Conservation (phyloP, 1,284 basidiomycete genomes). For the Cutaneotrichosporon curvatum region DNA sequence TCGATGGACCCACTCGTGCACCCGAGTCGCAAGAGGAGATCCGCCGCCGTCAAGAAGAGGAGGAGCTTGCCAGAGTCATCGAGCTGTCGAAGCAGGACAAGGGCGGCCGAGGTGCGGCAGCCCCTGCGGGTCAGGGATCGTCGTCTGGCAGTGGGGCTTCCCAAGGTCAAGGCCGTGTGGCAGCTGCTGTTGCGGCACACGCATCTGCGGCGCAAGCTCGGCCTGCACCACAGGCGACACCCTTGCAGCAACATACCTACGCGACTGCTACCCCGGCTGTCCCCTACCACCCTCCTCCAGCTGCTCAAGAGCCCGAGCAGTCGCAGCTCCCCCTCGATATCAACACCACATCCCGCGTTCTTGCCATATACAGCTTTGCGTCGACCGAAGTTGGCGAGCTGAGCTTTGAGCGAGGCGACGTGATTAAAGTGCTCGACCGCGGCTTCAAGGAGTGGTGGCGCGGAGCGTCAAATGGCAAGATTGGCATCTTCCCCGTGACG, state of each 20-base stretch:
- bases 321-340: constrained; percentile 31
- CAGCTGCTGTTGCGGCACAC: constrained; percentile 4
- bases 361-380: constrained; percentile 84
- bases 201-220: constrained; percentile 27
- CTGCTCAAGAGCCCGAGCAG: constrained; percentile 30
- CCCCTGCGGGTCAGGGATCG: constrained; percentile 9
- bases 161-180: background rate
- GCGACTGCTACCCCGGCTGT: background rate
- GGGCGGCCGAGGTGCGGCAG: constrained; percentile 51
- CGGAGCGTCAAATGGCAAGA: constrained; percentile 82
- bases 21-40: constrained; percentile 56
- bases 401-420: constrained; percentile 84
- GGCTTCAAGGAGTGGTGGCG: constrained; percentile 99
- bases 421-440: constrained; percentile 92
- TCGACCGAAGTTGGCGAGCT: constrained; percentile 86
- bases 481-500: constrained; percentile 97
- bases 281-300: constrained; percentile 20
- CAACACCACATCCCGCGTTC: constrained; percentile 65
- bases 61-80: constrained; percentile 81
- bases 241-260: constrained; percentile 2
- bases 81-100: constrained; percentile 84
- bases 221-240: background rate
- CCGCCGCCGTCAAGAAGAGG: constrained; percentile 69
- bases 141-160: background rate
- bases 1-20: constrained; percentile 58